These are phyloP conservation scores for Phycomyces nitens DNA, from an alignment of 192 early-diverging fungal genomes.

Conservation along the genomic window DNA sequence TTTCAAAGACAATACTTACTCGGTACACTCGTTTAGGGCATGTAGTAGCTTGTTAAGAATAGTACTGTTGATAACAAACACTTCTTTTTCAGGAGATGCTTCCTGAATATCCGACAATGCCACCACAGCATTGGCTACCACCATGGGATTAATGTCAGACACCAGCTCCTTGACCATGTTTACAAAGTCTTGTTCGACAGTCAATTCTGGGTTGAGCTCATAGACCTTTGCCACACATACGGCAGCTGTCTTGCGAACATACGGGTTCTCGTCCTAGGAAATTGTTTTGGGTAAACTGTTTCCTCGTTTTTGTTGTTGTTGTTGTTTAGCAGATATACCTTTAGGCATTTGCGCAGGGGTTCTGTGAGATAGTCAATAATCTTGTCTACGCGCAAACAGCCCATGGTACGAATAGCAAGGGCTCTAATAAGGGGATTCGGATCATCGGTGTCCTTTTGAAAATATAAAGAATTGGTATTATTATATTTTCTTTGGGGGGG, in stretches of 20 bases:
- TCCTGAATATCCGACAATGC: constrained; percentile 91
- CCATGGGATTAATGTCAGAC: constrained; percentile 95
- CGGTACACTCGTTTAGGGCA: constrained; percentile 96
- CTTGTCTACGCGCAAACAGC: constrained; percentile 92
- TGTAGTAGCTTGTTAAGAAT: constrained; percentile 81
- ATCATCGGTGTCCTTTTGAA: constrained; percentile 84
- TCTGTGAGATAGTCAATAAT: constrained; percentile 92
- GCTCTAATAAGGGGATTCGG: constrained; percentile 92
- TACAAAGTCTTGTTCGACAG: constrained; percentile 94
- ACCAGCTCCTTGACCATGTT: constrained; percentile 79
- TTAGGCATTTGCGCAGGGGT: constrained; percentile 85
- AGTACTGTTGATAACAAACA: constrained; percentile 72
- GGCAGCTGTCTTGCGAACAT: constrained; percentile 96
- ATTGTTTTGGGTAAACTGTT: too few relatives aligned
- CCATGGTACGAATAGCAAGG: constrained; percentile 97
- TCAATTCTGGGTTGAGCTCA: constrained; percentile 81
- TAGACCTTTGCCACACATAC: constrained; percentile 95
- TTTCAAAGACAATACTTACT: constrained; percentile 63
- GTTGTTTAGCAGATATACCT: constrained; percentile 40
- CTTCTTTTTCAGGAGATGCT: constrained; percentile 56
- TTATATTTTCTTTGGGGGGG: too few relatives aligned
- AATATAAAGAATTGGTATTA: neutral
- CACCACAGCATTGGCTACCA: constrained; percentile 92
- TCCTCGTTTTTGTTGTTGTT: too few relatives aligned
- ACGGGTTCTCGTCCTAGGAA: constrained; percentile 84